Base-by-base conservation (phyloP, 768 basidiomycete species). In the Boletus subparvulus region DNA sequence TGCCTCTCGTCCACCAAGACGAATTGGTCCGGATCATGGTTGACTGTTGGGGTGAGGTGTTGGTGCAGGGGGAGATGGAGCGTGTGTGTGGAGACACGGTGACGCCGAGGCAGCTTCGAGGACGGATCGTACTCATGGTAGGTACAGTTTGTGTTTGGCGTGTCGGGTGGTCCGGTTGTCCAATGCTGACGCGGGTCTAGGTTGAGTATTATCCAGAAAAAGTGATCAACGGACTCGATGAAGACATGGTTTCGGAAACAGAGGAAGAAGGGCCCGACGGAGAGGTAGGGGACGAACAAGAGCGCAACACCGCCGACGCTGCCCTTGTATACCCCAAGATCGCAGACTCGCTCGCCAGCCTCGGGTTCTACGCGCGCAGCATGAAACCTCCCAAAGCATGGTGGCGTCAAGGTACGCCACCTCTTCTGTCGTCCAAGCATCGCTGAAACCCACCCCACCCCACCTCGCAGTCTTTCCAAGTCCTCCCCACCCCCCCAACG, bases 331-430 rank as follows among this genome's bases (percentile, higher is more conserved):
- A 56, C 42, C 28, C 61, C n/a, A 72, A 69, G 60, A 83, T 86
- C 35, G 76, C 80, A 8, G 78, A 80, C 3, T 74, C 77, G 42
- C 77, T 87, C 8, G 82, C 84, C 7, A 75, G 72, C 4, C 74
- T 84, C 9, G 84, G 85, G 2, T 79, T 80, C 63, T 86, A 86
- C 54, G 78, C 82, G 5, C 79, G 83, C 32, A 85, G 83, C 66
- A 75, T 85, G 77, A 86, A 87, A 60, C 85, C 85, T 8, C 21
- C 59, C 9, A 77, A 80, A 54, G 76, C 74, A 8, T 86, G 84
- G 83, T 71, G 80, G 33, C 53, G 59, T 21, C 66, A 77, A 68
- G 65, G 79, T 78, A 61, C 50, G 35, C 13, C 33, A 9, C 52
- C 0, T 19, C 21, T 40, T 9, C 36, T 4, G 35, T n/a, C 14